Evolutionary conservation across 805 yeast species (phyloP), one percentile per base, ranked within the genome.

Genomic region (Saccharomycopsis oosterbeekiorum): DNA sequence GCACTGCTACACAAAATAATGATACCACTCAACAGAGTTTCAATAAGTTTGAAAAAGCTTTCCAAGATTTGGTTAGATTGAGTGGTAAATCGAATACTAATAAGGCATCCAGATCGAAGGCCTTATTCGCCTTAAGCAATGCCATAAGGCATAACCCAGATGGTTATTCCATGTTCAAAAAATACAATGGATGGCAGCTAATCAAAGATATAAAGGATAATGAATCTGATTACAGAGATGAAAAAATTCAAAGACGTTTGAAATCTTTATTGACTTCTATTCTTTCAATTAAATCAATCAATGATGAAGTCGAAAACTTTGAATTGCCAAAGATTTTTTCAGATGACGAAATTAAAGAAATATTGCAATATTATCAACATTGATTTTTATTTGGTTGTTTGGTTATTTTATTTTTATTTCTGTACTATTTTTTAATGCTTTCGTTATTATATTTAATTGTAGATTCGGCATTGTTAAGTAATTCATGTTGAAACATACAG

Each of bases 1-100:
- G 96, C 1, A 88, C 93, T 0, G 96, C 98, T 0, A 96, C 88
- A 3, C 99, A 94, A 73, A 94, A 94, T 71, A 94, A 94, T 71
- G 84, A 83, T 2, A 81, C 80, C 61, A 76, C 91, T 3, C 98
- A 91, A 73, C 76, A 78, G 60, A 88, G 81, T 59, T 86, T 88
- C 63, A 71, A 78, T 50, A 80, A 80, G 62, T 76, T 84, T 62
- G 75, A 75, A 0, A 69, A 73, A 29, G 85, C 85, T 1, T 69
- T 84, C 41, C 64, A 69, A n/a, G 72, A 71, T 59, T 73, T 86
- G 59, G 71, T 86, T 11, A 61, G 70, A 0, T 66, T 84, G 24
- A 78, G 82, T 0, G 64, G 68, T 6, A 15, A 47, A 26, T 19
- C 53, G 1, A 61, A 69, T 37, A 42, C 64, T 1, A 61, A 66